Conservation (phyloP, 345 rosid genomes). For the Pugionium dolabratum region DNA sequence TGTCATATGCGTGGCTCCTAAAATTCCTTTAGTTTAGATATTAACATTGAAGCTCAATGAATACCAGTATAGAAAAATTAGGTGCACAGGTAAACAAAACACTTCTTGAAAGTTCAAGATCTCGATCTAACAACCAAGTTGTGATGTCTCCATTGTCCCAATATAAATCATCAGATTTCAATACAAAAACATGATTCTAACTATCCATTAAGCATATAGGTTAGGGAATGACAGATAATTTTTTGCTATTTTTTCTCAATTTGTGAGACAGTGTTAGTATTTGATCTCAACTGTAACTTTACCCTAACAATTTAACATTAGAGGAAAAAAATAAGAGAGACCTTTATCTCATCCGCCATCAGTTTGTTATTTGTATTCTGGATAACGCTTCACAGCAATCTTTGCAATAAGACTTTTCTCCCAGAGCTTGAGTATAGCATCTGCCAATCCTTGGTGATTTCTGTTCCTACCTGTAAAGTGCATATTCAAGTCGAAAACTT, state of each 20-base stretch:
- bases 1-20: not conserved
- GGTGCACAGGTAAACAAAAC: not conserved
- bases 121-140: not conserved
- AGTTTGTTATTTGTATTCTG: conserved; percentile 97
- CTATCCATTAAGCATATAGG: not conserved
- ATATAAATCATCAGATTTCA: not conserved
- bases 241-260: conserved; percentile 10
- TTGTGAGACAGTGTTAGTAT: conserved; percentile 1
- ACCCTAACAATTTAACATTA: conserved; percentile 1
- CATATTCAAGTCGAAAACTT: conserved; percentile 29
- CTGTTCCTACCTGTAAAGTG: conserved; percentile 79
- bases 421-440: conserved; percentile 85
- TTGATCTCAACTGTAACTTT: not conserved
- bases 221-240: conserved; percentile 5
- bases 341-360: conserved; percentile 97
- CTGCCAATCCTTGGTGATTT: conserved; percentile 93
- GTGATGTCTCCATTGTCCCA: not conserved
- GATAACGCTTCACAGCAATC: conserved; percentile 88
- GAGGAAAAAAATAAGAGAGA: conserved; percentile 38
- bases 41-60: conserved; percentile 7
- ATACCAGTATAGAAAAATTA: not conserved
- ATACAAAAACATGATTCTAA: no score
- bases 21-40: conserved; percentile 6
- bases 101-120: not conserved
- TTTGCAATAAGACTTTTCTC: conserved; percentile 87